These are phyloP conservation scores for Cryptococcus sp. DNA, from an alignment of 1,284 basidiomycete genomes.

Conservation along the genomic window DNA sequence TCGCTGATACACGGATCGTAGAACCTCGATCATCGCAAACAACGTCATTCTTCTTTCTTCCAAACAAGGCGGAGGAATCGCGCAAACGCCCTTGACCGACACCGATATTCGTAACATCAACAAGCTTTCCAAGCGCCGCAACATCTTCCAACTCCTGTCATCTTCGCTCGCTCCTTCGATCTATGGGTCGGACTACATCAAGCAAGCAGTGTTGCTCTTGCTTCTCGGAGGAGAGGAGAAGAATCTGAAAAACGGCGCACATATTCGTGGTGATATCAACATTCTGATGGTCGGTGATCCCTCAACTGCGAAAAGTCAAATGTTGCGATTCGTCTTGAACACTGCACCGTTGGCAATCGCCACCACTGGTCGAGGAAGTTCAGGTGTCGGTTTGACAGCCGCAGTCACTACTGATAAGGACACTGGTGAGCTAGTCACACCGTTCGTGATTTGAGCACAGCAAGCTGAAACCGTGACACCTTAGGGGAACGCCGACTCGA, in stretches of 20 bases:
- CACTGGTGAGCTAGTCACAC: slow-evolving; percentile 59
- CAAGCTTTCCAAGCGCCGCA: slow-evolving; percentile 78
- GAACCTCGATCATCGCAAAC: slow-evolving; percentile 91
- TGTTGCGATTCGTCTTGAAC: slow-evolving; percentile 93
- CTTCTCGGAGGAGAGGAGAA: slow-evolving; percentile 97
- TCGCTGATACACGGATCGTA: slow-evolving; percentile 42
- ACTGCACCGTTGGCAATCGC: slow-evolving; percentile 97
- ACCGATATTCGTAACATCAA: slow-evolving; percentile 96
- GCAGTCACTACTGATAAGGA: slow-evolving; percentile 98
- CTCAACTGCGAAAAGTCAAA: slow-evolving; percentile 94
- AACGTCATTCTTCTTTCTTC: slow-evolving; percentile 96
- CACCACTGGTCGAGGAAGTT: slow-evolving; percentile 95
- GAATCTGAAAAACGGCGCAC: slow-evolving; percentile 95
- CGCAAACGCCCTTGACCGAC: slow-evolving; percentile 88
- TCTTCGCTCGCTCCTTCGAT: slow-evolving; percentile 97
- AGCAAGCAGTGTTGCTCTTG: slow-evolving; percentile 87
- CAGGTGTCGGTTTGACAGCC: slow-evolving; percentile 98
- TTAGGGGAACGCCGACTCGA: slow-evolving; percentile 87
- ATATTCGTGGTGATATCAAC: slow-evolving; percentile 99
- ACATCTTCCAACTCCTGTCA: slow-evolving; percentile 86
- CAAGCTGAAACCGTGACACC: not conserved
- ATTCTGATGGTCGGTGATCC: slow-evolving; percentile 99
- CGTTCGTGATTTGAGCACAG: not conserved
- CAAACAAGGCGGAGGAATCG: slow-evolving; percentile 93
- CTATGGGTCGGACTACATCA: slow-evolving; percentile 94